phyloP scores from a whole-genome alignment of 2,329 filamentous ascomycete genomes.

The Fusarium sacchari region DNA sequence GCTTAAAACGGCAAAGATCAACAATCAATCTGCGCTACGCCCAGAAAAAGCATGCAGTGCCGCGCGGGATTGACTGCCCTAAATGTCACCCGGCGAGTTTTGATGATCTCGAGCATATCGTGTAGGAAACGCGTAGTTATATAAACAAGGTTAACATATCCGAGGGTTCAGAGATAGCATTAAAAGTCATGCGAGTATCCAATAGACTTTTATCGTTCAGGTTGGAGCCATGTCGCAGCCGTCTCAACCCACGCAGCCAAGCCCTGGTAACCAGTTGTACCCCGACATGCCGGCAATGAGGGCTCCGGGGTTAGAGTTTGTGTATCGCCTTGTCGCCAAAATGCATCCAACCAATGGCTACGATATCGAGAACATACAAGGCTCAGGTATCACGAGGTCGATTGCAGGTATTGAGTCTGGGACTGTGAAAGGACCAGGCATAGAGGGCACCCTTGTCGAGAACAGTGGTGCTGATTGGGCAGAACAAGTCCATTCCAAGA shows the following conservation, averaged over 20 bases:
- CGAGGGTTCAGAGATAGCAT: neutral
- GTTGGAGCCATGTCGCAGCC: neutral
- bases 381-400: neutral
- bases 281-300: neutral
- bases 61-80: neutral
- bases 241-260: neutral
- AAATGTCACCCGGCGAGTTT: neutral
- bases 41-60: neutral
- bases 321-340: neutral
- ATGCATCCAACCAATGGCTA: neutral
- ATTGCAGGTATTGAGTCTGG: neutral
- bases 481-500: neutral
- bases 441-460: neutral
- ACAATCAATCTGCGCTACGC: fast-evolving
- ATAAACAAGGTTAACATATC: neutral
- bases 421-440: neutral
- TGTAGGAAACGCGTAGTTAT: neutral
- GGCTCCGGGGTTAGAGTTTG: neutral
- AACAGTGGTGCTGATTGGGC: neutral
- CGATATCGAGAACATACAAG: neutral
- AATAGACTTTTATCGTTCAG: neutral
- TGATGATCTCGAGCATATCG: neutral
- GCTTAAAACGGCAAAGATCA: neutral
- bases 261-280: neutral
- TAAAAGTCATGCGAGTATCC: too few species aligned